Percentiles rank a stretch among this genome's conserved stretches.
phyloP scores from a whole-genome alignment of 1,284 basidiomycete genomes.

The Clitocybe nebularis region DNA sequence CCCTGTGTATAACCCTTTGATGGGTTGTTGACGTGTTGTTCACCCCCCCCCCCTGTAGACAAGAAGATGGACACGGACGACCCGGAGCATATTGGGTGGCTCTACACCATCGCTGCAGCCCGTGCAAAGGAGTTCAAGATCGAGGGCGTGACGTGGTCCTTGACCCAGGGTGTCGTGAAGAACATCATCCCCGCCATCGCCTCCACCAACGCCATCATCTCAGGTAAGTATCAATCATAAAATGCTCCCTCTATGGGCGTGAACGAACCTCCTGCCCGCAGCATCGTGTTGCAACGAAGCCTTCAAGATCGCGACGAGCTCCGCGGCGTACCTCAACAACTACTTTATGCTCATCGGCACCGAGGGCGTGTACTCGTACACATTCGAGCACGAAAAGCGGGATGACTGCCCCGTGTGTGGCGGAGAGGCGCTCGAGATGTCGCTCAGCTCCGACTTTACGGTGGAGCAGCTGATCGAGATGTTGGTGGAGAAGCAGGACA shows the following conservation, averaged over 20 bases:
- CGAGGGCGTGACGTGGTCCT: constrained; percentile 95
- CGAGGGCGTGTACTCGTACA: constrained; percentile 96
- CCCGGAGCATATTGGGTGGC: constrained; percentile 95
- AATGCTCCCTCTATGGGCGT: neutral
- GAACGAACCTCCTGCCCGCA: constrained; percentile 25
- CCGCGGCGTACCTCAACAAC: constrained; percentile 93
- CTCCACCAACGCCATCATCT: constrained; percentile 94
- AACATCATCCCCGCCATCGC: constrained; percentile 99
- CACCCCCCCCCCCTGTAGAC: constrained; percentile 61
- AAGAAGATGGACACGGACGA: constrained; percentile 96
- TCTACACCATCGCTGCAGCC: constrained; percentile 75
- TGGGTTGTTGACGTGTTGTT: too few relatives aligned
- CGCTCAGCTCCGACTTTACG: constrained; percentile 67
- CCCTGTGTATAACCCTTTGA: constrained; percentile 1
- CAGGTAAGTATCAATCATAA: constrained; percentile 57
- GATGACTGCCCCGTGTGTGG: constrained; percentile 97
- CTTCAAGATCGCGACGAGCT: constrained; percentile 96
- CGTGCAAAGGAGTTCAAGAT: constrained; percentile 94
- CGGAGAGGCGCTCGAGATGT: constrained; percentile 76
- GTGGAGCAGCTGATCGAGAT: constrained; percentile 85
- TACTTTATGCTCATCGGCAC: constrained; percentile 99
- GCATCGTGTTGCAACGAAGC: constrained; percentile 99
- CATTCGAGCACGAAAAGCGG: constrained; percentile 93
- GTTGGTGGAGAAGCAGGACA: constrained; percentile 79
- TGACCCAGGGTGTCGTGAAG: constrained; percentile 99